Evolutionary conservation across 2,329 filamentous ascomycete species (phyloP).

Genomic region (Lojkania enalia): DNA sequence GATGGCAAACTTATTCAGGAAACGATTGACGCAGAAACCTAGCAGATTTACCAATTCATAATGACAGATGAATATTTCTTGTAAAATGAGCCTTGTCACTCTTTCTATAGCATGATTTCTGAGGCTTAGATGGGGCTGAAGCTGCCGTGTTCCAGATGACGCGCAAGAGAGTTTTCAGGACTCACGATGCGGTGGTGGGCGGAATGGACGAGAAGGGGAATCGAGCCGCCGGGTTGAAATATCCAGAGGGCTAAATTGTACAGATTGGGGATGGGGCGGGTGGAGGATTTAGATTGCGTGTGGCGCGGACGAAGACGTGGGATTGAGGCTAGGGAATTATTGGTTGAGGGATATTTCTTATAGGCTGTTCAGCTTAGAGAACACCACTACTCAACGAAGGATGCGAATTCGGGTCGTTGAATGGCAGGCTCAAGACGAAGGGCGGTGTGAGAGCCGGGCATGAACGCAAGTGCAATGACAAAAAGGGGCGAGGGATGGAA

Average conservation of each 20-base stretch:
- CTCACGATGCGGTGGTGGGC: background rate
- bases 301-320: background rate
- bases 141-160: background rate
- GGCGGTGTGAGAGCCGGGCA: too few relatives aligned
- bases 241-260: background rate
- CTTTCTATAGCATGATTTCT: too few relatives aligned
- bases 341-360: background rate
- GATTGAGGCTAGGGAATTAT: constrained; percentile 2
- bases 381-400: too few relatives aligned
- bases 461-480: too few relatives aligned
- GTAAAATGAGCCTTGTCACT: too few relatives aligned
- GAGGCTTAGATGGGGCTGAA: background rate
- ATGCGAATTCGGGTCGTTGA: too few relatives aligned
- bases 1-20: background rate
- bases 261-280: background rate
- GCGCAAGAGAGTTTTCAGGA: background rate
- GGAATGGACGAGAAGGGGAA: constrained; percentile 2
- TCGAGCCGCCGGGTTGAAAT: constrained; percentile 4
- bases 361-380: too few relatives aligned
- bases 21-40: too few relatives aligned
- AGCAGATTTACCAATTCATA: too few relatives aligned
- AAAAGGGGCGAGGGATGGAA: too few relatives aligned
- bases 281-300: background rate
- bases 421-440: too few relatives aligned
- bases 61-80: too few relatives aligned